Base-by-base conservation (phyloP, 2,329 filamentous ascomycete species). In the Colletotrichum gloeosporioides region DNA sequence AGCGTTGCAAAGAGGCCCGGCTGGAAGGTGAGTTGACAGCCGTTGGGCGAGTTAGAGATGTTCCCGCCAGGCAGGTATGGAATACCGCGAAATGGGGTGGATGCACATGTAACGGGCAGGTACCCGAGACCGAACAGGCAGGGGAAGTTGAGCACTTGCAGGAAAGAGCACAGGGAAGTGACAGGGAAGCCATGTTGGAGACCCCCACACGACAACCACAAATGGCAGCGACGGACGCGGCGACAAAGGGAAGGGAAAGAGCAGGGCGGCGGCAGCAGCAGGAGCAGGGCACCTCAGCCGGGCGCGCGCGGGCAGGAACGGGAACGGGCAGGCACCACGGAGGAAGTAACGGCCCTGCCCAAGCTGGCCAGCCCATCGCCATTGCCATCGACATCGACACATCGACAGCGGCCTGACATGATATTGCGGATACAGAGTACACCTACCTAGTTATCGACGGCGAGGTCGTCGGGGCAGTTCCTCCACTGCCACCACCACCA, bases 201-300 rank as follows among this genome's bases (percentile, higher is more conserved):
- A 69, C 71, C 74, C 74, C 70, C 74, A 75, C 65, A 70, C 71
- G 49, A 75, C 44, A 59, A n/a, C 71, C 34, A 29, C 39, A 75
- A 74, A 69, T 70, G 49, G 29, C 55, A 76, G 57, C 49, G 32
- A 61, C 73, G 61, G n/a, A 61, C 36, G 70, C 39, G 64, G 57
- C 39, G 34, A 69, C 18, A 44, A 64, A 73, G n/a, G 66, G 55
- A 62, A 57, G 22, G 31, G 22, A 34, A 53, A 67, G 70, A 36
- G 27, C 34, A 68, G 34, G 69, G 62, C 29, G 61, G 34, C 22
- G 18, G 44, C 44, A 49, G 44, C 61, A 39, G 61, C 29, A 25
- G 32, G 18, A 12, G 44, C 18, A 49, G 18, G n/a, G 44, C 44
- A 49, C 3, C 44, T 22, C n/a, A 49, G 44, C 44, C 44, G 44